Evolutionary conservation across 257 asterid genomes (phyloP).

Genomic region (Solanum rostratum): DNA sequence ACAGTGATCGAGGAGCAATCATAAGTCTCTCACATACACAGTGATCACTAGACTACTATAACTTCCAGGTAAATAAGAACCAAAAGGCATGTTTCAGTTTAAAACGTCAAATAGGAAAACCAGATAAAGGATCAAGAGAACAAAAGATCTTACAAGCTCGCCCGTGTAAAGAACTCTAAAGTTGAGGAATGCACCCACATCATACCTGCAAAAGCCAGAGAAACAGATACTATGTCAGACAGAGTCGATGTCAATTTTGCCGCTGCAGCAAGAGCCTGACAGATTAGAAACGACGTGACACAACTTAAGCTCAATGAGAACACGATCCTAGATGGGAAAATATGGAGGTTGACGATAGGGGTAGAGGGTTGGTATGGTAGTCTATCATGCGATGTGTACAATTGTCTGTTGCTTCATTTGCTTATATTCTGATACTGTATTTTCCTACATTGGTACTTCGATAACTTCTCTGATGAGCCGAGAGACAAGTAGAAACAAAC

Average conservation of each 20-base stretch:
- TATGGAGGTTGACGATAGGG: no score
- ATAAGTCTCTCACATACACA: neutral
- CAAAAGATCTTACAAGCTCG: constrained; percentile 55
- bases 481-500: no score
- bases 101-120: neutral
- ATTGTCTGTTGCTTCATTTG: no score
- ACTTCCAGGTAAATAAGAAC: neutral
- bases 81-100: neutral
- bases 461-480: no score
- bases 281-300: neutral
- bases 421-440: no score
- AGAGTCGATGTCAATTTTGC: neutral
- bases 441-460: no score
- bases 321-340: no score
- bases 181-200: constrained; percentile 64
- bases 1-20: neutral
- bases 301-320: no score
- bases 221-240: constrained; percentile 4
- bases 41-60: neutral
- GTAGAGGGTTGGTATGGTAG: no score
- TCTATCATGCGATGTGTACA: no score
- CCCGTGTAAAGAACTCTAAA: constrained; percentile 49
- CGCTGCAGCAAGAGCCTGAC: neutral
- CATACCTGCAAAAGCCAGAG: constrained; percentile 54
- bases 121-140: neutral